Evolutionary conservation across 225 moss, liverwort and hornwort species (phyloP).

Genomic region (Asterella californica): DNA sequence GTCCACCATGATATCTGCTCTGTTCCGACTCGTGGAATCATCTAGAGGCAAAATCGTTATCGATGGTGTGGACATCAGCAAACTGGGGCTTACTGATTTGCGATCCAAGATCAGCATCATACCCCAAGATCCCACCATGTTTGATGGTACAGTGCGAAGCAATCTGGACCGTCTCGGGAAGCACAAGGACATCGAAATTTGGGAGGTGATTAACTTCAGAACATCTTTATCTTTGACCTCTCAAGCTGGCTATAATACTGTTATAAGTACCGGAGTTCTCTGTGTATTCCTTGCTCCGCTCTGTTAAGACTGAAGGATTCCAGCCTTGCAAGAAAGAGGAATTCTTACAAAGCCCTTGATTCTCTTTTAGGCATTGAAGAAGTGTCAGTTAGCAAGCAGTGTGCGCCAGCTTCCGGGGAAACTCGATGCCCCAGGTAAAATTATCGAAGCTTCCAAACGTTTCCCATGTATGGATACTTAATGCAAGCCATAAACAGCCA

Average conservation of each 20-base stretch:
- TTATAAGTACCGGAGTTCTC: not conserved
- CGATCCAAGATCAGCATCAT: constrained; percentile 70
- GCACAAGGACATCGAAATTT: constrained; percentile 57
- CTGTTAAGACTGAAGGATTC: not conserved
- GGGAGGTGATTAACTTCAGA: constrained; percentile 55
- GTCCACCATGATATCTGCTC: constrained; percentile 63
- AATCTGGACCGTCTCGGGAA: constrained; percentile 75
- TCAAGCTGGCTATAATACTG: not conserved
- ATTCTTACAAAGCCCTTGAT: not conserved
- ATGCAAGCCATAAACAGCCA: not conserved
- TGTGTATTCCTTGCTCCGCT: not conserved
- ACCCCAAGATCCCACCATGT: constrained; percentile 81
- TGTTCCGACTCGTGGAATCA: constrained; percentile 71
- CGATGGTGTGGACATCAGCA: constrained; percentile 61
- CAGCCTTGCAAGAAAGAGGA: not conserved
- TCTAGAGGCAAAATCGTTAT: constrained; percentile 58
- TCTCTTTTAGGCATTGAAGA: constrained; percentile 29
- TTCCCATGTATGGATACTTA: no score
- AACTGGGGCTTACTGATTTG: constrained; percentile 66
- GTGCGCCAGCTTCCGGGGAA: constrained; percentile 20
- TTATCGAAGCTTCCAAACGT: not conserved
- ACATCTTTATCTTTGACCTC: not conserved
- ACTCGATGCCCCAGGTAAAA: constrained; percentile 40
- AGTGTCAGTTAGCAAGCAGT: constrained; percentile 28
- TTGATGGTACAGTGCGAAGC: constrained; percentile 67